Percentiles rank a stretch among this genome's conserved stretches.
Conservation (phyloP, 139 green algal genomes). For the Picochlorum costavermella region DNA sequence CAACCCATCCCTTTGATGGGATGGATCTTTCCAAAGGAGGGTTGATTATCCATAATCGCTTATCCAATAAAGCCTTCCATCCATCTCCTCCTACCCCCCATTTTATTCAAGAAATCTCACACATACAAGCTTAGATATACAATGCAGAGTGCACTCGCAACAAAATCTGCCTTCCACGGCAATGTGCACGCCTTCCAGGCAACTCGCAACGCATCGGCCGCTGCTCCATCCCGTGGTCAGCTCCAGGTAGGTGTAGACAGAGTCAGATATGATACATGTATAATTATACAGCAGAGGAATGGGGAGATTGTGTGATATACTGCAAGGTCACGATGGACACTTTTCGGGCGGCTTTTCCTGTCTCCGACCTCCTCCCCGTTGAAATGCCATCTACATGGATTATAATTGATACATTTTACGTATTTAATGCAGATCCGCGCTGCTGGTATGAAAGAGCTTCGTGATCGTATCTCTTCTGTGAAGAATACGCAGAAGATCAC, state of each 20-base stretch:
- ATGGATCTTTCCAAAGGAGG: too few relatives aligned
- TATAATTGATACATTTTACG: too few relatives aligned
- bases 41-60: not conserved
- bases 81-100: not conserved
- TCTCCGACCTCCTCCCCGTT: too few relatives aligned
- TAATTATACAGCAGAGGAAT: not conserved
- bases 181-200: constrained; percentile 7
- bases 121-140: not conserved
- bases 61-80: not conserved
- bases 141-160: not conserved
- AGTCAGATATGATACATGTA: not conserved
- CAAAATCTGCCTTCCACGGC: constrained; percentile 1
- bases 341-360: constrained; percentile 3
- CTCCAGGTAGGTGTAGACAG: constrained; percentile 2
- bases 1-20: too few relatives aligned
- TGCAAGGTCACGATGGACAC: not conserved
- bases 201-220: not conserved
- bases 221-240: constrained; percentile 1
- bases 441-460: constrained; percentile 80
- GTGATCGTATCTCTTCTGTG: constrained; percentile 90
- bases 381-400: too few relatives aligned
- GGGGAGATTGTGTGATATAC: not conserved
- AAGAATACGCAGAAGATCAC: constrained; percentile 99
- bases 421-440: constrained; percentile 26
- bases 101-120: not conserved